Base-by-base conservation (phyloP, 345 rosid genomes). In the Mangifera indica region DNA sequence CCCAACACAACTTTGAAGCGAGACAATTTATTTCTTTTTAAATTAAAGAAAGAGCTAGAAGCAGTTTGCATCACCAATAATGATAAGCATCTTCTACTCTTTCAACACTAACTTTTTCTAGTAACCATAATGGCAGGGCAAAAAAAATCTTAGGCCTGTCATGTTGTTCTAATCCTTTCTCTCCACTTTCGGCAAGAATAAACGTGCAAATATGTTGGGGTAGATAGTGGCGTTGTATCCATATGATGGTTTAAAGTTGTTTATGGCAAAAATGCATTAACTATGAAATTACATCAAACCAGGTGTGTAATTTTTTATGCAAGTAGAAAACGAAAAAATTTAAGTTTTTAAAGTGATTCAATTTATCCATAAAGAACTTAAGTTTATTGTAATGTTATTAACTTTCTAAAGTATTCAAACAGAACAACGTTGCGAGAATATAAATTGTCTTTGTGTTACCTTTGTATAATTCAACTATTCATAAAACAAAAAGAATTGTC, bases 181-280 rank as follows among this genome's bases (percentile, higher is more conserved):
- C 72, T 46, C 66, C 26, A 74, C 72, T 59, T 74, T 74, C 77
- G 60, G 76, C 76, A 37, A 72, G 51, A n/a, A 5, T 44, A 24
- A 54, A 63, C 63, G 54, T 72, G 69, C 25, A 54, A 24, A 26
- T 1, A 15, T 72, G 22, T 17, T n/a, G 20, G 42, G 29, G 13
- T 26, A 24, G 54, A 46, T 63, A 4, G 55, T 63, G 76, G 69
- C 76, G 6, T 54, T 63, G 13, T 15, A 26, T 13, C 29, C 22
- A 18, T 17, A 6, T 53, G 22, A 7, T 11, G 42, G 42, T 37
- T 37, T 7, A 37, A 37, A 37, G 42, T 7, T 7, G 32, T 29
- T 29, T 3, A 29, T 3, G 3, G 3, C 32, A 29, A 29, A 29
- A 1, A 29, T 29, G 2, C 32, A 29, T 29, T 29, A 3, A 29